Percentiles rank a stretch among this genome's conserved stretches.
phyloP scores from a whole-genome alignment of 2,329 filamentous ascomycete species.

The Xylariales sp. region DNA sequence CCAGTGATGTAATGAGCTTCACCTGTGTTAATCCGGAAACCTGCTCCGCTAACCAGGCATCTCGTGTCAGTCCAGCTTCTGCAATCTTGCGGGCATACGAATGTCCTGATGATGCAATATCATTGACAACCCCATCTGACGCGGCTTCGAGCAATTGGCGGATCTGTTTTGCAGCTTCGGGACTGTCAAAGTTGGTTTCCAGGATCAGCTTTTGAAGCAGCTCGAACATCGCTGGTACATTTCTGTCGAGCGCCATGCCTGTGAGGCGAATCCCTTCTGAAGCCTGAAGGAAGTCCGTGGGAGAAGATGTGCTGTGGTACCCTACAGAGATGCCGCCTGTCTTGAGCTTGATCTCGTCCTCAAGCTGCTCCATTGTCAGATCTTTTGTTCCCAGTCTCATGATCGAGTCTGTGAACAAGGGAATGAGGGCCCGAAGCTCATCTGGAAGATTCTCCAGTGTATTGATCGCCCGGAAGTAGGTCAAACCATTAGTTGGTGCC shows the following conservation, averaged over 20 bases:
- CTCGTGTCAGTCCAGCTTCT: slow-evolving; percentile 70
- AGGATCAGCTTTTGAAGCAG: slow-evolving; percentile 74
- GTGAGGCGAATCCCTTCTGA: slow-evolving; percentile 80
- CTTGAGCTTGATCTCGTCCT: slow-evolving; percentile 93
- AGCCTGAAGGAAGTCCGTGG: slow-evolving; percentile 63
- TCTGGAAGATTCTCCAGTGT: slow-evolving; percentile 74
- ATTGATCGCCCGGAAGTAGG: slow-evolving; percentile 91
- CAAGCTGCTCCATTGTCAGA: slow-evolving; percentile 88
- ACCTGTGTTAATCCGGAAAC: slow-evolving; percentile 89
- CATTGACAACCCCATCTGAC: slow-evolving; percentile 85
- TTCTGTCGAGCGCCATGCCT: slow-evolving; percentile 84
- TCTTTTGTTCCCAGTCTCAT: slow-evolving; percentile 89
- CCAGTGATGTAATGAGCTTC: slow-evolving; percentile 75
- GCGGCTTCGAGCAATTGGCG: slow-evolving; percentile 81
- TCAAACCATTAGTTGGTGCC: slow-evolving; percentile 90
- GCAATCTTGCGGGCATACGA: slow-evolving; percentile 80
- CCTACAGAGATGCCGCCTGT: slow-evolving; percentile 85
- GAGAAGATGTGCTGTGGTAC: slow-evolving; percentile 78
- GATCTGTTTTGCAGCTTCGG: slow-evolving; percentile 76
- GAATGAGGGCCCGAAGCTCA: slow-evolving; percentile 78
- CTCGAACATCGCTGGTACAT: slow-evolving; percentile 87
- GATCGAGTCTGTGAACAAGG: slow-evolving; percentile 85
- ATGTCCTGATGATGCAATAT: slow-evolving; percentile 87
- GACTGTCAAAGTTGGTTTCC: slow-evolving; percentile 85
- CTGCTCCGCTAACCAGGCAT: slow-evolving; percentile 73